These are phyloP conservation scores for Helianthus tuberosus DNA, from an alignment of 129 eudicot species.

Conservation along the genomic window DNA sequence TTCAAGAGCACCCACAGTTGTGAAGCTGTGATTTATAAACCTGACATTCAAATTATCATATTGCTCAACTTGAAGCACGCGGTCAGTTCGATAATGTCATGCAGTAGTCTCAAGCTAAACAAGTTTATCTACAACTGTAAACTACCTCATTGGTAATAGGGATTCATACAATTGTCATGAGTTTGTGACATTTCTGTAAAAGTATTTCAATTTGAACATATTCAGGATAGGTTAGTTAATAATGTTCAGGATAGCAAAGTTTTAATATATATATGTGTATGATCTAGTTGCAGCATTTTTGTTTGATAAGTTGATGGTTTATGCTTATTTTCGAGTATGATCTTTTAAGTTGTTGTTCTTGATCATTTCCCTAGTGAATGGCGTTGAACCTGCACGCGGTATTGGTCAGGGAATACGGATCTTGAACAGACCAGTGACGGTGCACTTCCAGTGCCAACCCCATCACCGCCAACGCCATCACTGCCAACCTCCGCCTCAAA, in stretches of 20 bases:
- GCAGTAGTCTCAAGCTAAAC: constrained; percentile 90
- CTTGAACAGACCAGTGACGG: constrained; percentile 31
- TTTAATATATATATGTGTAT: neutral
- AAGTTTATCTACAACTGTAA: constrained; percentile 45
- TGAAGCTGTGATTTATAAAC: too few species aligned
- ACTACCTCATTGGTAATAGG: neutral
- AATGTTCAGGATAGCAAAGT: neutral
- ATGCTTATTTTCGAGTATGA: neutral
- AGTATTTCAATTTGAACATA: neutral
- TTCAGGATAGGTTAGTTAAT: too few species aligned
- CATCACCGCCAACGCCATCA: constrained; percentile 17
- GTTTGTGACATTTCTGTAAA: too few species aligned
- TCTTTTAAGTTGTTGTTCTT: constrained; percentile 15
- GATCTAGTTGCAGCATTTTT: constrained; percentile 19
- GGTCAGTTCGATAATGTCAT: constrained; percentile 89
- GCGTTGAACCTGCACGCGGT: neutral
- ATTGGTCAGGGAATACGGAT: constrained; percentile 41
- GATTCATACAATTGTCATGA: too few species aligned
- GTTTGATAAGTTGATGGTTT: neutral
- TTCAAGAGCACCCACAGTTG: too few species aligned
- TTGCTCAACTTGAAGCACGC: too few species aligned
- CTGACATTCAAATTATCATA: too few species aligned
- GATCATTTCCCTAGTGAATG: neutral
- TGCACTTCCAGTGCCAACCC: constrained; percentile 13
- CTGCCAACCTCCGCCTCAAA: constrained; percentile 24